Base-by-base conservation (phyloP, 331 rosid genomes). In the Malus hybrid region DNA sequence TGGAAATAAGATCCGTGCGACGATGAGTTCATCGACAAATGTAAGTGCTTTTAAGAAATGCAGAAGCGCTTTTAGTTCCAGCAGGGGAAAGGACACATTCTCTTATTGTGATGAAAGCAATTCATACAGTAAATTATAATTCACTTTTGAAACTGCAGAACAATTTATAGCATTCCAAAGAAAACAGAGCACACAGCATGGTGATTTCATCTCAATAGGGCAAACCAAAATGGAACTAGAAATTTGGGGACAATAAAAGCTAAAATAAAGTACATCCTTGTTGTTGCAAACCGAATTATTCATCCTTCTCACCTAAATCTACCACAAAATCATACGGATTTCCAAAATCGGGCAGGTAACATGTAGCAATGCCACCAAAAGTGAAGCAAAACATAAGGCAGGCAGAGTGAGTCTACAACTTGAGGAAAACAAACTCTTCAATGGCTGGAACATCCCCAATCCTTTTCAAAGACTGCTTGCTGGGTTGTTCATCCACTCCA, bases 351-450 rank as follows among this genome's bases (percentile, higher is more conserved):
- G 84, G 84, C 83, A 81, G 66, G 69, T 1, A 39, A 19, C 75
- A 56, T 33, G 60, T 7, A 57, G 72, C 29, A 20, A 52, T 28
- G 31, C 60, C 84, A 80, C 75, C 85, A 76, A 61, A 61, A 62
- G 14, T 27, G 64, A 57, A 24, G 27, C 8, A 10, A 42, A 13
- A n/a, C 52, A 22, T 5, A 14, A 57, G 44, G 56, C 27, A 65
- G 34, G 34, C 34, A 65, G 28, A 64, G 36, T 7, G 28, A 64
- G 36, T 7, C 88, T 90, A 94, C 89, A 92, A 78, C 91, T 95
- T 89, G 59, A 95, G 93, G 86, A 83, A 92, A 68, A 95, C 99
- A 68, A 94, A 85, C 86, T 95, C 99, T 81, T 95, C 97, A 48
- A 95, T 19, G 22, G 99, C 97, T 16, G 98, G 87, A 76, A 91